A percentile compares a stretch with the other conserved stretches of the same genome.
These are phyloP conservation scores for Talaromyces pinophilus DNA, from an alignment of 2,329 filamentous ascomycete species.

Conservation along the genomic window DNA sequence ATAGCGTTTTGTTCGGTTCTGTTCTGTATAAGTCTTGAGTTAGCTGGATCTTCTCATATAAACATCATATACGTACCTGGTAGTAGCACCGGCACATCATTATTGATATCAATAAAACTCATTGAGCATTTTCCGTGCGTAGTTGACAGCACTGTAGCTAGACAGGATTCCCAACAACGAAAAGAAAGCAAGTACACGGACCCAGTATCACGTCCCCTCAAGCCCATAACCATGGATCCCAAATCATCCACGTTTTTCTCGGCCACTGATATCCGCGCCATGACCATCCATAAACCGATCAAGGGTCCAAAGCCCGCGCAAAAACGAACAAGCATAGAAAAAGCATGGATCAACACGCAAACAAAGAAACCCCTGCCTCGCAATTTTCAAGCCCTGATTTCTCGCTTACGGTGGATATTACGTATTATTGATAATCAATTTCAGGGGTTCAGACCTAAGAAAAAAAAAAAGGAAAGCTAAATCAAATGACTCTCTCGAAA, in stretches of 20 bases:
- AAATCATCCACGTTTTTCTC: constrained; percentile 1
- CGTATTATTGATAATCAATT: not conserved
- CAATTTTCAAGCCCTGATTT: not conserved
- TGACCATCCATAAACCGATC: not conserved
- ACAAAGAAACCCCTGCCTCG: not conserved
- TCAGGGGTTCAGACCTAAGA: not conserved
- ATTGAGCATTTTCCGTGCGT: not conserved
- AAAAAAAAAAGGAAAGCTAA: not conserved
- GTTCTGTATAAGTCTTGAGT: constrained; percentile 11
- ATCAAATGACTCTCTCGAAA: not conserved
- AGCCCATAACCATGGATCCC: not conserved
- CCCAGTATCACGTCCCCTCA: constrained; percentile 3
- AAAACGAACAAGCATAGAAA: not conserved
- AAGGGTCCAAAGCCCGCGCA: not conserved
- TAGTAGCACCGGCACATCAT: not conserved
- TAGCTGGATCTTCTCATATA: constrained; percentile 12
- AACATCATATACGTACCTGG: not conserved
- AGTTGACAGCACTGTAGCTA: not conserved
- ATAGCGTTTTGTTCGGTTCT: not conserved
- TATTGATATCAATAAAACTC: not conserved
- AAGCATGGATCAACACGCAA: constrained; percentile 5
- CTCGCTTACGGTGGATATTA: not conserved
- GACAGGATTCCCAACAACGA: not conserved
- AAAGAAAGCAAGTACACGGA: constrained; percentile 2
- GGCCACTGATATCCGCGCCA: not conserved